Percentiles rank a stretch among this genome's conserved stretches.
Conservation (phyloP, 1,139 yeast genomes). For the Saccharomyces uvarum region DNA sequence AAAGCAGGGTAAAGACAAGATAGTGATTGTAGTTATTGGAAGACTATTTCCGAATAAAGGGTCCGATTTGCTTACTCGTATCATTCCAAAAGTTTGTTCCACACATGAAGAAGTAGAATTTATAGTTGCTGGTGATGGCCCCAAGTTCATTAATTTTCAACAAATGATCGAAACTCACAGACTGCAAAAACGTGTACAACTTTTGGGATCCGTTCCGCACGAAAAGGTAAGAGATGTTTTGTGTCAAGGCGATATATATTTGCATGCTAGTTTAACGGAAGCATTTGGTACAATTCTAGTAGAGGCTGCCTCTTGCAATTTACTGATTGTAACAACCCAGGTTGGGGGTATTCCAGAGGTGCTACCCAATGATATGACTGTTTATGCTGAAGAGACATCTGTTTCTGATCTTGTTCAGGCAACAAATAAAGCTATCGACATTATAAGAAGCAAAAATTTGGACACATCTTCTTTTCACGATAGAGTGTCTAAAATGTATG, state of each 20-base stretch:
- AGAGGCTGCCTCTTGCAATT: conserved; percentile 95
- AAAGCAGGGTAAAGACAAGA: conserved; percentile 24
- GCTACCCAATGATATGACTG: conserved; percentile 86
- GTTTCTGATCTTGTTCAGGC: conserved; percentile 73
- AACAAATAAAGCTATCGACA: conserved; percentile 55
- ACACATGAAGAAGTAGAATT: conserved; percentile 61
- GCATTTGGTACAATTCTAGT: conserved; percentile 97
- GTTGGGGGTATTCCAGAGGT: conserved; percentile 99
- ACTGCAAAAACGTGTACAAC: conserved; percentile 77
- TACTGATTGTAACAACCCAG: conserved; percentile 86
- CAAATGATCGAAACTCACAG: conserved; percentile 88
- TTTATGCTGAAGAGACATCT: conserved; percentile 71
- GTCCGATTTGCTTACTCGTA: conserved; percentile 76
- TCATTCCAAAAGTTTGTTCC: conserved; percentile 76
- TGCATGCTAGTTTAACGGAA: conserved; percentile 91
- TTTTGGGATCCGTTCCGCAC: conserved; percentile 83
- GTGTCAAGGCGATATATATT: conserved; percentile 87
- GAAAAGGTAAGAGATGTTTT: conserved; percentile 89
- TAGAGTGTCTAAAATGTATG: conserved; percentile 75
- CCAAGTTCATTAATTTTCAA: conserved; percentile 84
- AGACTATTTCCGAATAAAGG: conserved; percentile 95
- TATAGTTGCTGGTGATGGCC: conserved; percentile 94
- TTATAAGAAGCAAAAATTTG: conserved; percentile 49
- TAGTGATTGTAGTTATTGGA: conserved; percentile 86
- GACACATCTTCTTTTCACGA: conserved; percentile 73